These are phyloP conservation scores for Coemansia sp. DNA, from an alignment of 192 early-diverging fungal genomes.

Conservation along the genomic window DNA sequence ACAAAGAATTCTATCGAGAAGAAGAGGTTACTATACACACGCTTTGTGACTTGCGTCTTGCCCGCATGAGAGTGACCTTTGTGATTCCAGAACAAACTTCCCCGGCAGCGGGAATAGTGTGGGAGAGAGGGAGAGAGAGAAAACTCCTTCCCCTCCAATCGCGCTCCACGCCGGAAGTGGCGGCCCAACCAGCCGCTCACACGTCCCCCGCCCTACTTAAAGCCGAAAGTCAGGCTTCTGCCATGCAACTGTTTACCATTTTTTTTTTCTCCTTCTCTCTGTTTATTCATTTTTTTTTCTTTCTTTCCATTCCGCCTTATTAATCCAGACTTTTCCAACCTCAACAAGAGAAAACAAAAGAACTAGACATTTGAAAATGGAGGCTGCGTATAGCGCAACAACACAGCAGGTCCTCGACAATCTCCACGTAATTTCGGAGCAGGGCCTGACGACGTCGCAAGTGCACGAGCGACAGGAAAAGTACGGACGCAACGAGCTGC, in stretches of 20 bases:
- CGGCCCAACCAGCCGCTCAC: too few species aligned
- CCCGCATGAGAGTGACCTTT: too few species aligned
- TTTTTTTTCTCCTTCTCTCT: background rate
- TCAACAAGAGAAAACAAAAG: background rate
- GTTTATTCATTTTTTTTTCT: constrained; percentile 2
- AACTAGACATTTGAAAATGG: constrained; percentile 55
- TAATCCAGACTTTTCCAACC: background rate
- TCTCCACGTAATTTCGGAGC: constrained; percentile 64
- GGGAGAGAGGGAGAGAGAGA: too few species aligned
- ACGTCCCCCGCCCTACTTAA: too few species aligned
- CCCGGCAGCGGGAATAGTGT: too few species aligned
- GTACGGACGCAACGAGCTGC: constrained; percentile 87
- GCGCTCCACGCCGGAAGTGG: too few species aligned
- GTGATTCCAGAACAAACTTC: too few species aligned
- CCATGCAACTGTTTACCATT: background rate
- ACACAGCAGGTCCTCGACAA: constrained; percentile 64
- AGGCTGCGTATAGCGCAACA: constrained; percentile 61
- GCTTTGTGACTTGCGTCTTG: too few species aligned
- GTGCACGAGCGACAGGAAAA: constrained; percentile 59
- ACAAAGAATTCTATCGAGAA: too few species aligned
- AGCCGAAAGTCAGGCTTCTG: too few species aligned
- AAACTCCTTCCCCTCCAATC: too few species aligned
- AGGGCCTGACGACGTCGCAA: constrained; percentile 69
- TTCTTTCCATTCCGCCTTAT: background rate
- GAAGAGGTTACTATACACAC: too few species aligned